Evolutionary conservation across 805 yeast species (phyloP), one percentile per base, ranked within the genome.

Genomic region (Ogataea saltuana): DNA sequence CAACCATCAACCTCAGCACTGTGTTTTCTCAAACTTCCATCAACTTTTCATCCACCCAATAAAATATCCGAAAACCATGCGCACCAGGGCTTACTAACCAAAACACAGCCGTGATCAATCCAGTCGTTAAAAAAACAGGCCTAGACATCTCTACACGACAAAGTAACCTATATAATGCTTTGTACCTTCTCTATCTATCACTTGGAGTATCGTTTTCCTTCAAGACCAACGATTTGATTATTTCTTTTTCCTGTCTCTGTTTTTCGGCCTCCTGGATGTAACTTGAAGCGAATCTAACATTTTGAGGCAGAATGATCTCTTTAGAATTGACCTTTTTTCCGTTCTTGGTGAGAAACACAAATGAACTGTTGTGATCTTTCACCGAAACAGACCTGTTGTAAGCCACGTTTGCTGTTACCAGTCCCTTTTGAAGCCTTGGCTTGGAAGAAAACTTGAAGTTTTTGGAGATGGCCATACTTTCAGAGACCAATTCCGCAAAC

Each of bases 211-310:
- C 27, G 15, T 16, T 23, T 15, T 23, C 68, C 22, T 69, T 65
- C 30, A 75, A 55, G 18, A 83, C 85, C 44, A 79, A 70, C 29
- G 71, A 70, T 60, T 80, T 78, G 44, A 85, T 75, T 53, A 72
- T 68, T 48, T 78, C 78, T 41, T 78, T 73, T 59, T 83, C 84
- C 30, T 68, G 67, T 48, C 69, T 69, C 46, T 74, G 68, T 46
- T 71, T 70, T 41, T 70, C 75, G 40, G 74, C 78, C 45, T 78
- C 81, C 48, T 70, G 70, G 19, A 71, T 53, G 13, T 81, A 72
- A 22, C 71, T 73, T 25, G 74, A 69, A 0, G 79, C 83, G 57
- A 85, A 74, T 42, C 69, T 74, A 19, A 74, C 73, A 46, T 77
- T 68, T 1, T 71, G 62, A 0, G 89, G 88, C 26, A 85, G 61